Evolutionary conservation across 768 basidiomycete genomes (phyloP).

Genomic region (Kwoniella europaea): DNA sequence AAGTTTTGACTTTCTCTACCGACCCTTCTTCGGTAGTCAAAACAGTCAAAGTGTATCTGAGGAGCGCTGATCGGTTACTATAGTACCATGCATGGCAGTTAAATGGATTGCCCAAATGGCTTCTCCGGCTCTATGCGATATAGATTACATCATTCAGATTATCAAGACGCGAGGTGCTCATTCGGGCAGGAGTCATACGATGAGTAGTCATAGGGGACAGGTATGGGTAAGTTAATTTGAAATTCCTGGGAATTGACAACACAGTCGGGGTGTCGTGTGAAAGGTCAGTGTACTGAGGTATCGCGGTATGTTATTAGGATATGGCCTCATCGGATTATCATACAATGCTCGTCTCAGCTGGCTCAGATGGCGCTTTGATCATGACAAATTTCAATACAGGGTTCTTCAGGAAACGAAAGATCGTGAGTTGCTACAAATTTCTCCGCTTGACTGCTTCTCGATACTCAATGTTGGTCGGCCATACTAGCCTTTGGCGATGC

Average conservation of each 20-base stretch:
- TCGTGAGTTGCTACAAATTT: constrained; percentile 26
- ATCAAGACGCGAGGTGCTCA: constrained; percentile 28
- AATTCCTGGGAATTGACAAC: too few species aligned
- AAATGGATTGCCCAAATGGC: constrained; percentile 40
- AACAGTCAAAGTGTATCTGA: too few species aligned
- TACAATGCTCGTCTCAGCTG: constrained; percentile 78
- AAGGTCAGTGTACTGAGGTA: not conserved
- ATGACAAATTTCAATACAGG: constrained; percentile 41
- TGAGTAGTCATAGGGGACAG: constrained; percentile 64
- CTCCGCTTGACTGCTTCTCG: constrained; percentile 48
- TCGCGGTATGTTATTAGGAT: constrained; percentile 61
- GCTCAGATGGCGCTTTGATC: constrained; percentile 73
- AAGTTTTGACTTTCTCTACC: constrained; percentile 24
- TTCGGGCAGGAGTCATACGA: not conserved
- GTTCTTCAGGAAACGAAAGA: constrained; percentile 27
- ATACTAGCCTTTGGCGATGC: constrained; percentile 46
- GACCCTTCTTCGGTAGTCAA: too few species aligned
- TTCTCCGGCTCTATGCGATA: constrained; percentile 31
- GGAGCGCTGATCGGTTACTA: not conserved
- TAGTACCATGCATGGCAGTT: constrained; percentile 36
- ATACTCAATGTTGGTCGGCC: not conserved
- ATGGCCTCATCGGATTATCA: constrained; percentile 81
- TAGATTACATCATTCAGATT: constrained; percentile 29
- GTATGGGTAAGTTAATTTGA: constrained; percentile 70
- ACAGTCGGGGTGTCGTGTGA: not conserved